Base-by-base conservation (phyloP, 1,139 yeast genomes). In the Magnusiomyces tetraspermus region DNA sequence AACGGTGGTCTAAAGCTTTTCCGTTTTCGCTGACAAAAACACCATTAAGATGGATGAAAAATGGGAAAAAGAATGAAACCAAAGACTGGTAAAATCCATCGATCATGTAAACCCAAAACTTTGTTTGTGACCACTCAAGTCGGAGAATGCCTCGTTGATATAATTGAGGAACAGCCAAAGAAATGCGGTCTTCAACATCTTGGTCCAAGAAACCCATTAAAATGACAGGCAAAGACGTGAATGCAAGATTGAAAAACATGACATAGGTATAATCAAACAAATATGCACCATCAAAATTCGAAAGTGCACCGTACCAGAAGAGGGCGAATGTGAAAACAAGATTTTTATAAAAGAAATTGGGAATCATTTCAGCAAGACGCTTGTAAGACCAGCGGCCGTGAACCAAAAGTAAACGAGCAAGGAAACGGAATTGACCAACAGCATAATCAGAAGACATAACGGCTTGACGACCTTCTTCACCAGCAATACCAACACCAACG, bases 381-480 rank as follows among this genome's bases (percentile, higher is more conserved):
- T 85, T 85, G 67, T 92, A 92, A 0, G 95, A 85, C 97, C 97
- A 92, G 67, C 97, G 79, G 41, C 98, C 98, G 71, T 92, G 98
- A 28, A 88, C 94, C 53, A 92, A 72, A 51, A 92, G 71, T 59
- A 92, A 74, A 61, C 90, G 77, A 0, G 88, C 78, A 64, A 92
- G 69, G 65, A 78, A 92, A 64, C 97, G 76, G 72, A 92, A 92
- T 68, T 92, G 97, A 13, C 97, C 98, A 67, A 92, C 74, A 1
- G 97, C 98, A 70, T 89, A 92, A 73, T 92, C 98, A 0, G 97
- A 85, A 8, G 95, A 85, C 98, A 92, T 92, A 10, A 83, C 97
- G 15, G 98, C 98, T 68, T 90, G 97, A 49, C 97, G 76, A 60
- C 98, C 98, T 74, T 92, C 98, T 71, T 87, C 95, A 67, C 98